Evolutionary conservation across 306 rosid species (phyloP).

Genomic region (Mucuna pruriens): DNA sequence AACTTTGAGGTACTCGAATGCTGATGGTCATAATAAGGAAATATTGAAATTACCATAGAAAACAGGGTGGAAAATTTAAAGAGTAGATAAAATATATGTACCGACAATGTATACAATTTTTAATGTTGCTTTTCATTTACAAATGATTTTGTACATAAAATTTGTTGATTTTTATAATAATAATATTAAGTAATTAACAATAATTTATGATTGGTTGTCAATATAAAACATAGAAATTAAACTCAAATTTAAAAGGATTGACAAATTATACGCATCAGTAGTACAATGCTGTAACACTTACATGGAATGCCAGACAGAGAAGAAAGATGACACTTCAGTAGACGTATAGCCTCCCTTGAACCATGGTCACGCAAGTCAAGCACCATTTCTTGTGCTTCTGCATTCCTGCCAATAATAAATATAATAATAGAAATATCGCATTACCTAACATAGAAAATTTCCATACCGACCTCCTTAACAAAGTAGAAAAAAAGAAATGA

Average conservation of each 20-base stretch:
- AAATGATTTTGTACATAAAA: no score
- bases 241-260: not conserved
- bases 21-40: constrained; percentile 49
- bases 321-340: constrained; percentile 73
- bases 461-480: not conserved
- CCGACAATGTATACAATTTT: no score
- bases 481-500: not conserved
- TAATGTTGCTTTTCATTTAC: no score
- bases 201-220: no score
- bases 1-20: constrained; percentile 72
- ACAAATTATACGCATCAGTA: not conserved
- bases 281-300: constrained; percentile 39
- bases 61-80: not conserved
- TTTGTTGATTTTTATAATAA: no score
- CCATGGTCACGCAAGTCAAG: constrained; percentile 68
- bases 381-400: constrained; percentile 55
- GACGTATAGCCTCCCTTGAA: constrained; percentile 57
- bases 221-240: no score
- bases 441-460: constrained; percentile 1
- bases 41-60: constrained; percentile 2
- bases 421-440: constrained; percentile 26
- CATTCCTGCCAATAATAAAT: constrained; percentile 48
- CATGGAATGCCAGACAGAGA: constrained; percentile 71
- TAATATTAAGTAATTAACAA: no score
- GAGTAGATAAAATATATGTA: no score